phyloP scores from a whole-genome alignment of 1,284 basidiomycete genomes.

The Agroathelia rolfsii region DNA sequence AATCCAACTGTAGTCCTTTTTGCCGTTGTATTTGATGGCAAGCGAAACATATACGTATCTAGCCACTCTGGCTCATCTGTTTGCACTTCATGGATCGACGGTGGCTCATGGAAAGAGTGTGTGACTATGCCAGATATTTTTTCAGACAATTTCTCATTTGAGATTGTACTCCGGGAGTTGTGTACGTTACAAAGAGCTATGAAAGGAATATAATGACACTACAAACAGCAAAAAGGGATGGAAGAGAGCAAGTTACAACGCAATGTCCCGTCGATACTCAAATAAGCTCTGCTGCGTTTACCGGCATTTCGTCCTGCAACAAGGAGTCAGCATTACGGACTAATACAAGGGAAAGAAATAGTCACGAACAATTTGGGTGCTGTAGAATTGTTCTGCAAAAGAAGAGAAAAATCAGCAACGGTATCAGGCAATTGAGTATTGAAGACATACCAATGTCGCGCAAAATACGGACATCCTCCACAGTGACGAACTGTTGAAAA shows the following conservation, averaged over 20 bases:
- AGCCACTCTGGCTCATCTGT: too few species aligned
- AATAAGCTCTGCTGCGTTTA: constrained; percentile 83
- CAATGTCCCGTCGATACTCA: constrained; percentile 24
- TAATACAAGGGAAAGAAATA: constrained; percentile 8
- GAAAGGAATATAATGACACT: constrained; percentile 14
- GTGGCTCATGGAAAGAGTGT: too few species aligned
- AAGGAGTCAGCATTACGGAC: constrained; percentile 12
- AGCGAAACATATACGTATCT: too few species aligned
- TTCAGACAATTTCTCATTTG: too few species aligned
- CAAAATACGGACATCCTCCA: constrained; percentile 83
- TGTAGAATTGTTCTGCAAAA: constrained; percentile 71
- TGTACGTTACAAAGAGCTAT: constrained; percentile 2
- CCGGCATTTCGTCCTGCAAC: constrained; percentile 83
- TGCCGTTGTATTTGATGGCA: too few species aligned
- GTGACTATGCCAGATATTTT: too few species aligned
- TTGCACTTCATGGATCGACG: too few species aligned
- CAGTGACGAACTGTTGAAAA: constrained; percentile 69
- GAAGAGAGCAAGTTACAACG: constrained; percentile 17
- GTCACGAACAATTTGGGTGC: constrained; percentile 71
- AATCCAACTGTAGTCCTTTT: too few species aligned
- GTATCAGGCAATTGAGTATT: constrained; percentile 2
- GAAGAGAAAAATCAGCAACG: constrained; percentile 11
- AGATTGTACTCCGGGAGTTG: constrained; percentile 1
- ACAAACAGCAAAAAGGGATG: constrained; percentile 38
- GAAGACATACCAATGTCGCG: constrained; percentile 72